phyloP scores from a whole-genome alignment of 768 basidiomycete species.

The Russula griseocarnosa region DNA sequence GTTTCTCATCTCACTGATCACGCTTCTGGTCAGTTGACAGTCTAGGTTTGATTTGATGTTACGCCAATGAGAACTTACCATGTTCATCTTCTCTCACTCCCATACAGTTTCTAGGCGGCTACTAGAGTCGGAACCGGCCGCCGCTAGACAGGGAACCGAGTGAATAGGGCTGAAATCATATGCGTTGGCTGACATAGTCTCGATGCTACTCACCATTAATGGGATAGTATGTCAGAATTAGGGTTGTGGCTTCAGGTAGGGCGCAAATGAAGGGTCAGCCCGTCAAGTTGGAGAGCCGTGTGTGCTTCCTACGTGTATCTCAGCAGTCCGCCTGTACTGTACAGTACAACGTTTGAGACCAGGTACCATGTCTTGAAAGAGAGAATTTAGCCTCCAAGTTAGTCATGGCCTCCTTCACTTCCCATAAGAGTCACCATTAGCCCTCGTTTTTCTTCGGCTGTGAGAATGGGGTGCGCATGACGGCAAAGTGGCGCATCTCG shows the following conservation, averaged over 20 bases:
- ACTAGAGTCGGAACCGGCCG: no score
- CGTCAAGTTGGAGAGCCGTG: neutral
- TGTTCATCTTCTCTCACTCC: no score
- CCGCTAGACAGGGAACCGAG: no score
- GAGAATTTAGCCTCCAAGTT: neutral
- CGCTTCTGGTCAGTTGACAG: neutral
- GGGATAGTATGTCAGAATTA: neutral
- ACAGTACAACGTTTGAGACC: no score
- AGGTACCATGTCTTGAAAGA: neutral
- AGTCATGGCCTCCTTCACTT: neutral
- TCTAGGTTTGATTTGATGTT: neutral
- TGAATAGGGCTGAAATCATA: neutral
- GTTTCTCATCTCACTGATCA: neutral
- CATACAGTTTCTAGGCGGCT: neutral
- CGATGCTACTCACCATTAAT: neutral
- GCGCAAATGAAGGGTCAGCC: neutral
- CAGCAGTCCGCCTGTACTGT: neutral
- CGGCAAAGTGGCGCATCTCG: conserved; percentile 5
- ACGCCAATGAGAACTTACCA: neutral
- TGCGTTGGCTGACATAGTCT: neutral
- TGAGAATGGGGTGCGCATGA: neutral
- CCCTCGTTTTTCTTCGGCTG: neutral
- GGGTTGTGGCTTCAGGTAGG: neutral
- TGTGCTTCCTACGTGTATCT: no score
- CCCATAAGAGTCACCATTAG: neutral